These are phyloP conservation scores for Kwoniella botswanensis DNA, from an alignment of 768 basidiomycete genomes.

Conservation along the genomic window DNA sequence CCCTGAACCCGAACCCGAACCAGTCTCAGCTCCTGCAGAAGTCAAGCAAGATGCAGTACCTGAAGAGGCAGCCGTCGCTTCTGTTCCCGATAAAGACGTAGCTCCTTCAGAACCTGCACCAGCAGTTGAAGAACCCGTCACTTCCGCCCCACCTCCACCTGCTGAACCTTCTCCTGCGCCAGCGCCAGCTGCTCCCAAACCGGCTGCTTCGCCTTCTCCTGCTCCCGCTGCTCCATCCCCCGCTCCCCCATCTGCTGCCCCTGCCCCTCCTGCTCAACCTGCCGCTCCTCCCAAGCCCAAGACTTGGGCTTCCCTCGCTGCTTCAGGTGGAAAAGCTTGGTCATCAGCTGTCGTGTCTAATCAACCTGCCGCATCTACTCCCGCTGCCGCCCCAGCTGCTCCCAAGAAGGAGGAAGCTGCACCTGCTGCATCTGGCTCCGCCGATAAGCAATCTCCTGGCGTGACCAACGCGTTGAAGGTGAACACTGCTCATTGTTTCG, in stretches of 20 bases:
- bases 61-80: constrained; percentile 44
- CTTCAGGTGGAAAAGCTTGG: constrained; percentile 74
- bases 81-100: constrained; percentile 47
- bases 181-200: constrained; percentile 32
- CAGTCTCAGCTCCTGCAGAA: constrained; percentile 60
- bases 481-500: constrained; percentile 80
- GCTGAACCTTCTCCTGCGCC: constrained; percentile 24
- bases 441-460: constrained; percentile 24
- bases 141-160: constrained; percentile 33
- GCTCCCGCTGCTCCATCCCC: constrained; percentile 55
- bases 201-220: constrained; percentile 36
- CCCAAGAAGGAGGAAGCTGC: constrained; percentile 32
- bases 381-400: constrained; percentile 36
- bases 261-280: constrained; percentile 60
- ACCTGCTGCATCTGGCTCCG: constrained; percentile 31
- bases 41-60: constrained; percentile 46
- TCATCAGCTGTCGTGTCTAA: constrained; percentile 77
- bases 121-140: constrained; percentile 51
- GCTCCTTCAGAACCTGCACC: constrained; percentile 47
- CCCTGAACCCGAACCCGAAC: constrained; percentile 38
- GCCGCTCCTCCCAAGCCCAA: constrained; percentile 65
- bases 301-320: constrained; percentile 92
- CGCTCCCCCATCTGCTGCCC: constrained; percentile 53
- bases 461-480: constrained; percentile 68
- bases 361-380: constrained; percentile 56